Evolutionary conservation across 1,139 yeast species (phyloP).

Genomic region (Suhomyces ambrosiae): DNA sequence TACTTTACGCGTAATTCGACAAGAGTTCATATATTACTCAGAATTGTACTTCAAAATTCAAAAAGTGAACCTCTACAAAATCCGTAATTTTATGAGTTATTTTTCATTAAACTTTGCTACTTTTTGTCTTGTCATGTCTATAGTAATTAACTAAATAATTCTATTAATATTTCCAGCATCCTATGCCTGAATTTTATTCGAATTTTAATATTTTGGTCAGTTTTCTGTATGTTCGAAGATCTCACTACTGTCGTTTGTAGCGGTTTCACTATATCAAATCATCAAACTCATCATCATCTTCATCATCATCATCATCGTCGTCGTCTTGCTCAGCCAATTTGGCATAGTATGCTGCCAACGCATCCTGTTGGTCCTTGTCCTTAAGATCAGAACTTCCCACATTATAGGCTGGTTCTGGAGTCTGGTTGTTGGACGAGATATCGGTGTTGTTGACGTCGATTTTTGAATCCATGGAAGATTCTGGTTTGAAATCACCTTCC

Average conservation of each 20-base stretch:
- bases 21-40: too few species aligned
- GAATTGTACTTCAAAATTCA: too few species aligned
- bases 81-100: too few species aligned
- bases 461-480: slow-evolving; percentile 11
- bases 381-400: slow-evolving; percentile 34
- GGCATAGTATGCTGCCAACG: slow-evolving; percentile 78
- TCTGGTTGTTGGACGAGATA: slow-evolving; percentile 6
- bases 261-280: slow-evolving; percentile 38
- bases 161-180: too few species aligned
- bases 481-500: slow-evolving; percentile 3
- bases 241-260: too few species aligned
- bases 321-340: slow-evolving; percentile 66
- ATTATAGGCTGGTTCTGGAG: slow-evolving; percentile 14
- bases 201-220: too few species aligned
- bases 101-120: too few species aligned
- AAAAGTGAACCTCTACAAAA: too few species aligned
- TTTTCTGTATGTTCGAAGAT: background rate
- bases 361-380: slow-evolving; percentile 72
- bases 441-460: slow-evolving; percentile 14
- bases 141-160: slow-evolving; percentile 1
- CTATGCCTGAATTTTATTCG: too few species aligned
- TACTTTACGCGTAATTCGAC: too few species aligned
- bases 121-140: background rate
- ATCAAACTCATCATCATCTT: slow-evolving; percentile 56
- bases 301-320: slow-evolving; percentile 63